These are phyloP conservation scores for Scenedesmus sp. DNA, from an alignment of 163 green algal species.

Conservation along the genomic window DNA sequence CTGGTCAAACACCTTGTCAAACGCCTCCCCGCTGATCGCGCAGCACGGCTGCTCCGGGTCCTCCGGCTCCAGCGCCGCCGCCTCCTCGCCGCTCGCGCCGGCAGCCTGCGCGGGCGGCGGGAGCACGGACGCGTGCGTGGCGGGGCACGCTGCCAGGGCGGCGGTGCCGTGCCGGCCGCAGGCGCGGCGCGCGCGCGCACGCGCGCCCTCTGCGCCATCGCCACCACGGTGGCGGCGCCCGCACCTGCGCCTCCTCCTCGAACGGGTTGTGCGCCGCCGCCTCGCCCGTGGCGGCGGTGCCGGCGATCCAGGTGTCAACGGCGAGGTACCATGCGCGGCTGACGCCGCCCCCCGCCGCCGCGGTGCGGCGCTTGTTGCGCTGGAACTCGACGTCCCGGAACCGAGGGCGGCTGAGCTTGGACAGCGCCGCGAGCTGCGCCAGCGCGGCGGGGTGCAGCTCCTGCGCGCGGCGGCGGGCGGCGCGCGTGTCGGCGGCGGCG, in stretches of 20 bases:
- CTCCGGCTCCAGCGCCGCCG: conserved; percentile 41
- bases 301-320: conserved; percentile 65
- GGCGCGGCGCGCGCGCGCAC: too few relatives aligned
- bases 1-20: conserved; percentile 65
- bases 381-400: conserved; percentile 66
- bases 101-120: neutral
- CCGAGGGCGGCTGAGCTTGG: conserved; percentile 24
- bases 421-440: conserved; percentile 50
- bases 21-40: conserved; percentile 64
- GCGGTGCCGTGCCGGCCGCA: too few relatives aligned
- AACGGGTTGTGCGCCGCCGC: conserved; percentile 37
- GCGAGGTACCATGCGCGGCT: conserved; percentile 64
- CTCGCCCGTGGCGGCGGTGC: conserved; percentile 49
- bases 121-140: neutral
- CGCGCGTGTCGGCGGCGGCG: too few relatives aligned
- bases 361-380: conserved; percentile 47
- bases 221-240: neutral
- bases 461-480: conserved; percentile 34
- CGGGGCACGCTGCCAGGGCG: too few relatives aligned
- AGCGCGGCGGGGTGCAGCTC: conserved; percentile 55
- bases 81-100: neutral
- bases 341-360: conserved; percentile 3
- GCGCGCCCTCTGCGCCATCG: neutral
- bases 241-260: conserved; percentile 31
- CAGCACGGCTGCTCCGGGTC: conserved; percentile 62